Evolutionary conservation across 495 filamentous ascomycete species (phyloP).

Genomic region (Aspergillus bridgeri): DNA sequence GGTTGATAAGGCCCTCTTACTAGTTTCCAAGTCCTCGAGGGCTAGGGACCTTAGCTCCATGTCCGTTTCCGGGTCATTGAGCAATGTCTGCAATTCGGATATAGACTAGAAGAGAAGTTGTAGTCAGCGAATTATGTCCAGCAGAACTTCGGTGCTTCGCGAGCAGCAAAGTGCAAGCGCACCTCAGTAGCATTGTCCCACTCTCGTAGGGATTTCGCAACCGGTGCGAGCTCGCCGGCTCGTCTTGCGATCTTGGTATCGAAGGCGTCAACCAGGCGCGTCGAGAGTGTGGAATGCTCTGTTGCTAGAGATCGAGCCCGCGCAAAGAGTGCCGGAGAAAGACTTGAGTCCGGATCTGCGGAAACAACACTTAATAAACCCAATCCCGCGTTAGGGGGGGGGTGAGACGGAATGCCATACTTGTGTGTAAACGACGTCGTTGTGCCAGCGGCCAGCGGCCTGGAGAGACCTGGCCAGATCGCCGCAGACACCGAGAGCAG

Average conservation of each 20-base stretch:
- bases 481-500: slow-evolving; percentile 31
- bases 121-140: slow-evolving; percentile 9
- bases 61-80: slow-evolving; percentile 58
- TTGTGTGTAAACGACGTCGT: slow-evolving; percentile 27
- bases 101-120: slow-evolving; percentile 43
- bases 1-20: slow-evolving; percentile 52
- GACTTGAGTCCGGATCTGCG: slow-evolving; percentile 21
- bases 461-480: slow-evolving; percentile 17
- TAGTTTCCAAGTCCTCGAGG: slow-evolving; percentile 67
- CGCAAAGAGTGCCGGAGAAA: slow-evolving; percentile 59
- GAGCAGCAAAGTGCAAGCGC: slow-evolving; percentile 7
- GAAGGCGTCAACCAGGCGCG: slow-evolving; percentile 58
- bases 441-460: slow-evolving; percentile 12
- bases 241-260: slow-evolving; percentile 71
- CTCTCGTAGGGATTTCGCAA: slow-evolving; percentile 65
- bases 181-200: slow-evolving; percentile 52
- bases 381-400: neutral
- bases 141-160: neutral
- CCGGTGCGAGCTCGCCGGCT: slow-evolving; percentile 68
- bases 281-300: slow-evolving; percentile 64
- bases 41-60: slow-evolving; percentile 66
- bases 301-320: slow-evolving; percentile 60
- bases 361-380: neutral
- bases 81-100: slow-evolving; percentile 53
- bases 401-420: slow-evolving; percentile 15